Evolutionary conservation across 768 basidiomycete species (phyloP).

Genomic region (Strobilomyces confusus): DNA sequence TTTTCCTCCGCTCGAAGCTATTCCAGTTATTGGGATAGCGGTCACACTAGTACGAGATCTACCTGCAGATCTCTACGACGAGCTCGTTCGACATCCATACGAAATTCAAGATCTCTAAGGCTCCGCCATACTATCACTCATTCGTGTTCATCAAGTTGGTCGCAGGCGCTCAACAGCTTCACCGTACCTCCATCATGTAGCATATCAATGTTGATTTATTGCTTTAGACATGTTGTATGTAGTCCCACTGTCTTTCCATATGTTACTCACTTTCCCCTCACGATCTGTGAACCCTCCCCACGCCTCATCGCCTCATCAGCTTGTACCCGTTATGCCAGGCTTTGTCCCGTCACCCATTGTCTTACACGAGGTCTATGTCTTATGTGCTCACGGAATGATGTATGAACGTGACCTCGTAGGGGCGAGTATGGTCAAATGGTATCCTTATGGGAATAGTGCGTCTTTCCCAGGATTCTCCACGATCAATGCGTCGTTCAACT

Average conservation of each 20-base stretch:
- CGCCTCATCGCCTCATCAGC: neutral
- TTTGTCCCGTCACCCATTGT: neutral
- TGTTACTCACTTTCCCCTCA: neutral
- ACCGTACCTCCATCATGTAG: slow-evolving; percentile 21
- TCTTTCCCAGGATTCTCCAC: slow-evolving; percentile 19
- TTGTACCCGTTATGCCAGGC: neutral
- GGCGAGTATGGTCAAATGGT: neutral
- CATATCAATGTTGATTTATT: slow-evolving; percentile 13
- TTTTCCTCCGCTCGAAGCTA: slow-evolving; percentile 87
- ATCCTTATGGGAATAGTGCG: slow-evolving; percentile 15
- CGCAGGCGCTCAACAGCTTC: slow-evolving; percentile 8
- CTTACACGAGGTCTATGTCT: neutral
- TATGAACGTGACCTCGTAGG: neutral
- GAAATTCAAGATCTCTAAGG: slow-evolving; percentile 37
- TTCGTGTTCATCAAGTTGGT: slow-evolving; percentile 6
- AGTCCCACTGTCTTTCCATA: neutral
- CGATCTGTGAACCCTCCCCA: neutral
- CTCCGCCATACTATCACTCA: neutral
- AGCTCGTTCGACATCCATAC: slow-evolving; percentile 85
- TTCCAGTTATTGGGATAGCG: slow-evolving; percentile 86
- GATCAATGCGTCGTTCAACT: slow-evolving; percentile 28
- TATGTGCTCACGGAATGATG: neutral
- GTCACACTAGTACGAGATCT: slow-evolving; percentile 92
- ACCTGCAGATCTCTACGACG: slow-evolving; percentile 81
- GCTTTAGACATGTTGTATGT: slow-evolving; percentile 15